Conservation (phyloP, 2,329 filamentous ascomycete genomes). For the Aspergillus fijiensis region DNA sequence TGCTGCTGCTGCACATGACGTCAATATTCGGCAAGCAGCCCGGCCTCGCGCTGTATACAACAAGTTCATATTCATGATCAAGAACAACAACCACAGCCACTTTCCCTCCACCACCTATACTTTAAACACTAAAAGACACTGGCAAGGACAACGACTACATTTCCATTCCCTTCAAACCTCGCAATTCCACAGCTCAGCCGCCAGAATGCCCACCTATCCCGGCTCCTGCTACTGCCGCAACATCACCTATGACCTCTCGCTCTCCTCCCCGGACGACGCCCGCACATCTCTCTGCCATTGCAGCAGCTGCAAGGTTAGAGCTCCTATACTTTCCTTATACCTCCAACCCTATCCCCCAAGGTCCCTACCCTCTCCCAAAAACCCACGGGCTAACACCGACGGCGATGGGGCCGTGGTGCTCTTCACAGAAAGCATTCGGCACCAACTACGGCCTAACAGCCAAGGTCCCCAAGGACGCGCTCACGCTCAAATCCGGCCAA, state of each 20-base stretch:
- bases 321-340: neutral
- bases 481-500: constrained; percentile 41
- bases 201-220: constrained; percentile 32
- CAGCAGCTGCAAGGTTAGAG: constrained; percentile 49
- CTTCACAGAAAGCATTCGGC: constrained; percentile 50
- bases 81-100: no score
- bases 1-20: neutral
- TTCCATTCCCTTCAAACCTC: neutral
- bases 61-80: neutral
- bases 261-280: constrained; percentile 49
- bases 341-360: neutral
- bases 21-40: constrained; percentile 2
- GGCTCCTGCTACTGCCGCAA: constrained; percentile 52
- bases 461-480: constrained; percentile 49
- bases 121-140: neutral
- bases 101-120: no score
- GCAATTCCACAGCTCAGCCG: neutral
- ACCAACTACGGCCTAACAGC: constrained; percentile 54
- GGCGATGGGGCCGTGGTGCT: neutral
- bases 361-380: neutral
- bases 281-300: constrained; percentile 56
- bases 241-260: constrained; percentile 48
- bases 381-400: neutral
- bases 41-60: neutral
- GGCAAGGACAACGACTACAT: neutral